phyloP scores from a whole-genome alignment of 805 yeast species.

The Yarrowia sp. region DNA sequence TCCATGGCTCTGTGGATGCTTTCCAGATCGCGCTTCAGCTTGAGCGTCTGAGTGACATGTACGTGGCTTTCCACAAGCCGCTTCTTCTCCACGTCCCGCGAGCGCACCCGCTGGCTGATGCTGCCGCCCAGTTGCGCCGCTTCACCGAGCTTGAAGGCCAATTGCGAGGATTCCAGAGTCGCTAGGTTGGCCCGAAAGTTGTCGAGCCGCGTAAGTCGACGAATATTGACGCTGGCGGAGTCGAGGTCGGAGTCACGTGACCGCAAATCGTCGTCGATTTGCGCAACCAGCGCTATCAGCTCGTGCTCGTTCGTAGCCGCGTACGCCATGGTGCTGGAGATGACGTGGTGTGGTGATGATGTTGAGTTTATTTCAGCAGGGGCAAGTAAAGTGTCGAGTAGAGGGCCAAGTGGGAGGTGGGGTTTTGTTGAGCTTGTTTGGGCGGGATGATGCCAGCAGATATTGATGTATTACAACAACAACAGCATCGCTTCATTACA shows the following conservation, averaged over 20 bases:
- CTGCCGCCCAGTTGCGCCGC: conserved; percentile 65
- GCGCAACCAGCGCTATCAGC: not conserved
- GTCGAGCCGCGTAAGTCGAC: conserved; percentile 34
- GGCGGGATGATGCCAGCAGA: no score
- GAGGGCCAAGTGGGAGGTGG: not conserved
- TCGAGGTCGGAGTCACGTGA: not conserved
- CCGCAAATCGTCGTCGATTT: not conserved
- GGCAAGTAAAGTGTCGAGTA: no score
- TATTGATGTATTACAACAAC: no score
- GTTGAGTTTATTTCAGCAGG: no score
- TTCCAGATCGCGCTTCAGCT: conserved; percentile 62
- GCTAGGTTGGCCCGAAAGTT: conserved; percentile 36
- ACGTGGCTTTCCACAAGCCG: conserved; percentile 60
- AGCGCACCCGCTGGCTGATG: conserved; percentile 66
- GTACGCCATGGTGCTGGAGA: not conserved
- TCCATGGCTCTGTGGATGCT: conserved; percentile 69
- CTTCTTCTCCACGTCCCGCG: conserved; percentile 66
- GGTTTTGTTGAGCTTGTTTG: not conserved
- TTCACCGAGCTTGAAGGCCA: conserved; percentile 52
- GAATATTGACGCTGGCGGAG: not conserved
- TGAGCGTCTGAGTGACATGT: conserved; percentile 64
- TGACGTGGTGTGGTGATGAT: not conserved
- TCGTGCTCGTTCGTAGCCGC: conserved; percentile 4
- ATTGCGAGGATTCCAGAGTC: conserved; percentile 46
- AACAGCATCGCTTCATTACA: no score